Conservation (phyloP, 345 rosid species). For the Pistacia vera region DNA sequence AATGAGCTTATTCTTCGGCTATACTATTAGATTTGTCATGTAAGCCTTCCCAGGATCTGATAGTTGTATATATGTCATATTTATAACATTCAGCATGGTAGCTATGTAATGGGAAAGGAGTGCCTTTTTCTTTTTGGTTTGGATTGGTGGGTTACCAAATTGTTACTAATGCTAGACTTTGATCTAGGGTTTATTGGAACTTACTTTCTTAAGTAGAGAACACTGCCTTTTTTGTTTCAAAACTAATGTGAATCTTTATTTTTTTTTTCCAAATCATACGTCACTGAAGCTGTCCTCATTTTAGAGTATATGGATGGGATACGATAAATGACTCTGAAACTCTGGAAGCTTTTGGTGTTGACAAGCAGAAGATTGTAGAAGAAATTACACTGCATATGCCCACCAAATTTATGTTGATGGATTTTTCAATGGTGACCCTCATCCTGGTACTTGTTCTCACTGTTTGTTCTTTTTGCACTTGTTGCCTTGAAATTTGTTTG, state of each 20-base stretch:
- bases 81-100: background rate
- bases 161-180: background rate
- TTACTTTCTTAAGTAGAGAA: constrained; percentile 1
- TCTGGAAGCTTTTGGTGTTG: constrained; percentile 69
- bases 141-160: background rate
- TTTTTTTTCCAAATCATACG: constrained; percentile 37
- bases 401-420: constrained; percentile 93
- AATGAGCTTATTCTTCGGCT: background rate
- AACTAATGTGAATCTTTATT: constrained; percentile 9
- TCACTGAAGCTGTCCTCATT: constrained; percentile 85
- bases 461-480: background rate
- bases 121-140: background rate
- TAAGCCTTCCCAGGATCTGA: background rate
- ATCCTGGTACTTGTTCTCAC: constrained; percentile 62
- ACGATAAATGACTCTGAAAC: constrained; percentile 82
- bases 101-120: background rate
- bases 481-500: background rate
- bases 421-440: constrained; percentile 97
- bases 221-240: constrained; percentile 1
- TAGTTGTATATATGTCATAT: background rate
- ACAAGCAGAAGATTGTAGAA: constrained; percentile 84
- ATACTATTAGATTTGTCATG: background rate
- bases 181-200: background rate
- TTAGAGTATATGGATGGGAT: constrained; percentile 97
- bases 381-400: constrained; percentile 50